Conservation (phyloP, 441 rosid genomes). For the Adansonia grandidieri region DNA sequence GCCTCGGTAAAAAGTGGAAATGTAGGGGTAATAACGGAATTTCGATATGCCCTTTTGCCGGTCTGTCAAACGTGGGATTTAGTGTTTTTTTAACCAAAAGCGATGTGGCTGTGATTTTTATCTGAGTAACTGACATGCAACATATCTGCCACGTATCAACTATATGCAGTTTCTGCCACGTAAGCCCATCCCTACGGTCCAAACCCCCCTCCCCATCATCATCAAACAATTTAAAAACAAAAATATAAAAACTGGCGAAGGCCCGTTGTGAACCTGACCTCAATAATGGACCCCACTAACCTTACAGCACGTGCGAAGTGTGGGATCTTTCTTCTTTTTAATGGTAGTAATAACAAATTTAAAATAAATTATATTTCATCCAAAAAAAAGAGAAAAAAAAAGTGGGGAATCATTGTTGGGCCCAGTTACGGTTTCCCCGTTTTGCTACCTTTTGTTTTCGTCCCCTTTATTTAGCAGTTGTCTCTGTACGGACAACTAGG, state of each 20-base stretch:
- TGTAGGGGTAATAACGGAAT: slow-evolving; percentile 19
- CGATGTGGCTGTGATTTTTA: slow-evolving; percentile 22
- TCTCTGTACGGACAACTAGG: slow-evolving; percentile 28
- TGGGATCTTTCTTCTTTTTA: background rate
- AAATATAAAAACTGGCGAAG: background rate
- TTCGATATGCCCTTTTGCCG: background rate
- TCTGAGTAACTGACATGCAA: slow-evolving; percentile 24
- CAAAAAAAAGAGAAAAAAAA: background rate
- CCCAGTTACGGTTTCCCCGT: slow-evolving; percentile 31
- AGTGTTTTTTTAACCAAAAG: background rate
- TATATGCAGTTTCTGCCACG: slow-evolving; percentile 28
- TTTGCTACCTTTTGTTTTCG: slow-evolving; percentile 15
- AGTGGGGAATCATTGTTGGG: background rate
- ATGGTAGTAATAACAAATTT: background rate
- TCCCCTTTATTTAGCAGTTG: slow-evolving; percentile 1
- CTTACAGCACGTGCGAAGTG: slow-evolving; percentile 32
- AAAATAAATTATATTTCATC: background rate
- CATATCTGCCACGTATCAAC: slow-evolving; percentile 35
- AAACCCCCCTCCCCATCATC: background rate
- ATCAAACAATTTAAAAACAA: background rate
- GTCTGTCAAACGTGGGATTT: slow-evolving; percentile 20
- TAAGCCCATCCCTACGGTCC: slow-evolving; percentile 25
- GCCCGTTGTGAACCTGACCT: slow-evolving; percentile 25
- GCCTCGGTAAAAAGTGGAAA: background rate
- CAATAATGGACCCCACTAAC: slow-evolving; percentile 20